phyloP scores from a whole-genome alignment of 2,329 filamentous ascomycete species.

The Proliferodiscus dingleyae region DNA sequence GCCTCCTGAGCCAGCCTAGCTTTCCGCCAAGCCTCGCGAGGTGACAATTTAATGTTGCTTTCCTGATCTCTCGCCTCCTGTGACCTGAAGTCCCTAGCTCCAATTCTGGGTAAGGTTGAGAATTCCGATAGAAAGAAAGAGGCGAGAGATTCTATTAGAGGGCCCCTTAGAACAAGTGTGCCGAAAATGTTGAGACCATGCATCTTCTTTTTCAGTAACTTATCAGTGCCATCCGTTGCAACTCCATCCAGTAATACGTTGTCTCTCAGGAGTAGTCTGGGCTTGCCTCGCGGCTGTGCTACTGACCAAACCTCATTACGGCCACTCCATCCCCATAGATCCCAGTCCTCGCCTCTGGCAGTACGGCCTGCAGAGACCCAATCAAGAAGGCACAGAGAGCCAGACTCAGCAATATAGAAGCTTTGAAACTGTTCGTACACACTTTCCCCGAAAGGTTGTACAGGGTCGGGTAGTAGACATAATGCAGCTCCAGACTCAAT shows the following conservation, averaged over 20 bases:
- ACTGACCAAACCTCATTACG: slow-evolving; percentile 79
- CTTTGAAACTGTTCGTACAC: slow-evolving; percentile 80
- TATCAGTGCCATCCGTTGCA: slow-evolving; percentile 36
- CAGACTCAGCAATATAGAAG: slow-evolving; percentile 56
- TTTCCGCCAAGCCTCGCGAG: slow-evolving; percentile 48
- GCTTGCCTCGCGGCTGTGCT: slow-evolving; percentile 36
- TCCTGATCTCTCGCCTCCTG: slow-evolving; percentile 45
- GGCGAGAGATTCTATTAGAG: slow-evolving; percentile 59
- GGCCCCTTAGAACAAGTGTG: slow-evolving; percentile 77
- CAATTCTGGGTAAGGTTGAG: slow-evolving; percentile 70
- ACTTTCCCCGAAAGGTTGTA: slow-evolving; percentile 83
- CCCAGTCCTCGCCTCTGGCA: slow-evolving; percentile 86
- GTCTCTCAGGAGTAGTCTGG: slow-evolving; percentile 75
- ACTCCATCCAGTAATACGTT: slow-evolving; percentile 68
- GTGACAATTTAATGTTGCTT: slow-evolving; percentile 34
- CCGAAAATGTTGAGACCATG: slow-evolving; percentile 73
- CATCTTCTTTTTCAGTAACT: slow-evolving; percentile 56
- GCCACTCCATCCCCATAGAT: slow-evolving; percentile 71
- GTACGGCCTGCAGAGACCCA: slow-evolving; percentile 89
- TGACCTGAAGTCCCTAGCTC: slow-evolving; percentile 69
- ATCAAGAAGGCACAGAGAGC: slow-evolving; percentile 76
- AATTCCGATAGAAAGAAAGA: slow-evolving; percentile 79
- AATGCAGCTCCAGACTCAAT: slow-evolving; percentile 49
- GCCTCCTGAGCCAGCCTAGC: slow-evolving; percentile 55
- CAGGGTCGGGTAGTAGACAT: slow-evolving; percentile 79